phyloP scores from a whole-genome alignment of 192 early-diverging fungal species.

The Coemansia sp. region DNA sequence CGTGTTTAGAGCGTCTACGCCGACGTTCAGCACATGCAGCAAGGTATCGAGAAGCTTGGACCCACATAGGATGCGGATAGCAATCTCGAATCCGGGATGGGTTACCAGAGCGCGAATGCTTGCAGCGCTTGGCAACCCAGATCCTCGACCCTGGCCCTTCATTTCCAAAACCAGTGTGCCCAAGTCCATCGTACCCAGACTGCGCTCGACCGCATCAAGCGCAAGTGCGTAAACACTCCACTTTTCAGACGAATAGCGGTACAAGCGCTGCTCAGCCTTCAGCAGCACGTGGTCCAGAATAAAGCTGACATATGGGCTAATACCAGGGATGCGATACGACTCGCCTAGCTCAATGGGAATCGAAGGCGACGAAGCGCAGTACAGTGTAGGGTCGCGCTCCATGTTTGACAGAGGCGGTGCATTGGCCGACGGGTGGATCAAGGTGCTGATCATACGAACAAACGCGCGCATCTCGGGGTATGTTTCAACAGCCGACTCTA shows the following conservation, averaged over 20 bases:
- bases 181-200: conserved; percentile 75
- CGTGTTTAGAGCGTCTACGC: conserved; percentile 62
- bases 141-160: neutral
- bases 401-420: conserved; percentile 31
- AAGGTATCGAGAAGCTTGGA: conserved; percentile 69
- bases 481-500: conserved; percentile 70
- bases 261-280: conserved; percentile 69
- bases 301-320: conserved; percentile 78
- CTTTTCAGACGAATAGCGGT: conserved; percentile 66
- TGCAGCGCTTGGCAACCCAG: conserved; percentile 13
- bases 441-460: conserved; percentile 66
- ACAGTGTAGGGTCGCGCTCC: conserved; percentile 43
- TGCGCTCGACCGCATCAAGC: conserved; percentile 77
- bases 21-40: conserved; percentile 66
- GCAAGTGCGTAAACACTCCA: conserved; percentile 66
- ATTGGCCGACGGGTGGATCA: conserved; percentile 64
- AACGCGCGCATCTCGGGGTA: conserved; percentile 90
- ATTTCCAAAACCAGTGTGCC: conserved; percentile 39
- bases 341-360: conserved; percentile 67
- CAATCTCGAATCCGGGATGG: conserved; percentile 87
- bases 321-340: conserved; percentile 68
- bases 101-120: conserved; percentile 53
- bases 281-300: conserved; percentile 84
- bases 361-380: conserved; percentile 42
- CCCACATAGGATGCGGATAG: conserved; percentile 73